Percentiles rank a stretch among this genome's conserved stretches.
Evolutionary conservation across 129 eudicot genomes (phyloP).

Genomic region (Calendula officinalis): DNA sequence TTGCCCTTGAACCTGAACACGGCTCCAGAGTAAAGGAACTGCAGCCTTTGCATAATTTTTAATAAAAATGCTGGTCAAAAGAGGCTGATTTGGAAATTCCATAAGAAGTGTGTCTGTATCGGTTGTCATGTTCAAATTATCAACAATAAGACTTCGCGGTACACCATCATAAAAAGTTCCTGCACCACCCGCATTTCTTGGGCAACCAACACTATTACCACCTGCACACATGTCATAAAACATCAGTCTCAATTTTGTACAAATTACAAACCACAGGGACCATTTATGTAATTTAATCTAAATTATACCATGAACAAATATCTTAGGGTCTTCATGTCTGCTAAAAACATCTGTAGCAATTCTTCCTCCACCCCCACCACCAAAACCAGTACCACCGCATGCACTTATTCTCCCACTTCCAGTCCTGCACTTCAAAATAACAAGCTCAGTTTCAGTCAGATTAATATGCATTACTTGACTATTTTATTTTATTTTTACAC

Average conservation of each 20-base stretch:
- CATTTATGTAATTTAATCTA: no score
- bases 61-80: slow-evolving; percentile 74
- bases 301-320: slow-evolving; percentile 64
- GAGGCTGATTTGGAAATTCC: slow-evolving; percentile 94
- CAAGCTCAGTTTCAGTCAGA: slow-evolving; percentile 25
- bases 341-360: slow-evolving; percentile 85
- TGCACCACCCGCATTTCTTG: slow-evolving; percentile 89
- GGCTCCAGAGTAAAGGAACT: slow-evolving; percentile 96
- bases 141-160: slow-evolving; percentile 86
- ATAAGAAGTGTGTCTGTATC: slow-evolving; percentile 76
- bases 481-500: not conserved
- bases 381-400: slow-evolving; percentile 84
- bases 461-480: not conserved
- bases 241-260: slow-evolving; percentile 10
- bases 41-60: slow-evolving; percentile 76
- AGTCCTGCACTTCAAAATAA: slow-evolving; percentile 56
- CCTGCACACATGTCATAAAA: slow-evolving; percentile 46
- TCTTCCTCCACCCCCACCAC: slow-evolving; percentile 96
- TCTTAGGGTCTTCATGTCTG: slow-evolving; percentile 82
- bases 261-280: not conserved
- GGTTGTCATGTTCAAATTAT: slow-evolving; percentile 70
- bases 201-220: slow-evolving; percentile 88
- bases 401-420: slow-evolving; percentile 84
- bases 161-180: slow-evolving; percentile 94
- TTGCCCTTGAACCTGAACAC: slow-evolving; percentile 99